Evolutionary conservation across 2,329 filamentous ascomycete genomes (phyloP).

Genomic region (Colletotrichum sp.): DNA sequence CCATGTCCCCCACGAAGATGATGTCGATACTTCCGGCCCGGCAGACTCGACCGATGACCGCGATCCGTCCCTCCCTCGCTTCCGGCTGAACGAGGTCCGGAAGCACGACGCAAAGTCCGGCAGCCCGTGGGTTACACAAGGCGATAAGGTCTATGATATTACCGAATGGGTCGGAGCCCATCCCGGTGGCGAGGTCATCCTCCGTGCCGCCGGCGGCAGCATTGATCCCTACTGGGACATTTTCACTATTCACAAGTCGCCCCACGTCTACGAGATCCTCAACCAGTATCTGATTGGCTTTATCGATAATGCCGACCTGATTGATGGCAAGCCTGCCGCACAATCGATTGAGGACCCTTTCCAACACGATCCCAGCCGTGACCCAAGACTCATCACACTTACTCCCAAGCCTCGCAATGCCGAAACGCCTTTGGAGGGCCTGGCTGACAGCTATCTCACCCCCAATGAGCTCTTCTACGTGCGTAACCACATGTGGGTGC

Average conservation of each 20-base stretch:
- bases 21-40: neutral
- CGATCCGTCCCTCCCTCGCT: slow-evolving; percentile 51
- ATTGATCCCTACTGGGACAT: slow-evolving; percentile 75
- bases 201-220: slow-evolving; percentile 67
- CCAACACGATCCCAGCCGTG: slow-evolving; percentile 55
- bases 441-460: slow-evolving; percentile 57
- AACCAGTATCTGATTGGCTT: slow-evolving; percentile 69
- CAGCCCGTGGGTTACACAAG: slow-evolving; percentile 68
- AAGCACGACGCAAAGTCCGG: slow-evolving; percentile 57
- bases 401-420: slow-evolving; percentile 65
- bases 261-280: slow-evolving; percentile 69
- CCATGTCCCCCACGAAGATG: neutral
- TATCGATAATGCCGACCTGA: slow-evolving; percentile 62
- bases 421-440: slow-evolving; percentile 57
- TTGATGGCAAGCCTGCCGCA: slow-evolving; percentile 58
- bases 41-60: slow-evolving; percentile 28
- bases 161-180: slow-evolving; percentile 71
- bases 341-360: slow-evolving; percentile 67
- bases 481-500: slow-evolving; percentile 71
- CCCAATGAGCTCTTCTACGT: slow-evolving; percentile 41
- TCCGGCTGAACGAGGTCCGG: slow-evolving; percentile 55
- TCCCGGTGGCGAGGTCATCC: slow-evolving; percentile 71
- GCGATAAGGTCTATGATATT: slow-evolving; percentile 72
- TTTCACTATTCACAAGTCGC: slow-evolving; percentile 70
- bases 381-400: slow-evolving; percentile 54